Base-by-base conservation (phyloP, 2,329 filamentous ascomycete genomes). In the Exophiala sideris region DNA sequence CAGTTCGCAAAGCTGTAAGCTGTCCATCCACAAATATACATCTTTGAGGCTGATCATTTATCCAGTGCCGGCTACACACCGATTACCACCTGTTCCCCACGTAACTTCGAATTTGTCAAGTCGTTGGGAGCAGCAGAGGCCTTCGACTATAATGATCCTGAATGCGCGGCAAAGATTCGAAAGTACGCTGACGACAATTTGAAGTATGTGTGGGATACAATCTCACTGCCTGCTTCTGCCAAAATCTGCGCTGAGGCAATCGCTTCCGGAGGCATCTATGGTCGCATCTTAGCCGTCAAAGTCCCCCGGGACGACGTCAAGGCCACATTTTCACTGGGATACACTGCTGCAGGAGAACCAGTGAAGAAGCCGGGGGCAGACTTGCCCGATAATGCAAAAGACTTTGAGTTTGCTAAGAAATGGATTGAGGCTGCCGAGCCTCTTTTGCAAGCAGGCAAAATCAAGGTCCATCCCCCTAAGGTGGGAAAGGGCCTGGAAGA, bases 401-500 rank as follows among this genome's bases (percentile, higher is more conserved):
- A 79, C 51, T 70, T 67, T 42, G 72, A 73, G 29, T 75, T 73
- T 52, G 68, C 64, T n/a, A 70, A 70, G 54, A 69, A 63, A 54
- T 80, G 76, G 55, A 69, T 67, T 56, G 54, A 60, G 4, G 54
- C 75, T 47, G 69, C 69, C 2, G 68, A 73, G 57, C 59, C 66
- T 52, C 56, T 79, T 62, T 54, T 79, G 33, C 67, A 62, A 3
- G 66, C 73, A 52, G 72, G 72, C 8, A 73, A 72, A 61, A 46
- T 79, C 36, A 71, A 71, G 63, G 62, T 68, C 11, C 77, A 79
- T 66, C 73, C 70, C 32, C 59, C 66, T 14, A 68, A 70, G 57
- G 68, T 77, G 11, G 53, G 66, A 38, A 69, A 69, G n/a, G 77
- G 78, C 0, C 63, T 80, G 48, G 64, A 73, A 50, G 73, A 71